Percentiles rank a stretch among this genome's conserved stretches.
These are phyloP conservation scores for Rhodotorula sp. DNA, from an alignment of 1,284 basidiomycete genomes.

Conservation along the genomic window DNA sequence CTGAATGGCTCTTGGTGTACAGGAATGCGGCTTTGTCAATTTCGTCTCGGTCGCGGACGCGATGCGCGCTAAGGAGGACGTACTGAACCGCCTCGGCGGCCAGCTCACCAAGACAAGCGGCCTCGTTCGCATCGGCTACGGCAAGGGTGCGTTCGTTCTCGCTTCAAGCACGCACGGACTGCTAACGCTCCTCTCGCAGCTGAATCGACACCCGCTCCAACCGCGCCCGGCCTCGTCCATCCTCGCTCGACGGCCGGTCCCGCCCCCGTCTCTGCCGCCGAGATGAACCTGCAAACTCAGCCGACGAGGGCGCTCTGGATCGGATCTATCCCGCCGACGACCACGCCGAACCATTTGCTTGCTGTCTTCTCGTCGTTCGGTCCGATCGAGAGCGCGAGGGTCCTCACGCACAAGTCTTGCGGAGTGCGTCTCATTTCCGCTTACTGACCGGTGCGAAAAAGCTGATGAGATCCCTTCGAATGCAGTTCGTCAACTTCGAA, in stretches of 20 bases:
- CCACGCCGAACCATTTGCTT: constrained; percentile 85
- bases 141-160: constrained; percentile 63
- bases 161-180: background rate
- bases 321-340: constrained; percentile 88
- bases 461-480: too few relatives aligned
- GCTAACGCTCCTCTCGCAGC: constrained; percentile 73
- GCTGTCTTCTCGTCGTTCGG: constrained; percentile 91
- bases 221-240: constrained; percentile 51
- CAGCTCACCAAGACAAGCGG: constrained; percentile 83
- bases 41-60: constrained; percentile 94
- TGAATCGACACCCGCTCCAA: constrained; percentile 62
- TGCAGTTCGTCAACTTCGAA: constrained; percentile 87
- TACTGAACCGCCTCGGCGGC: constrained; percentile 87
- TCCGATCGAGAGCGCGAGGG: constrained; percentile 91
- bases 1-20: background rate
- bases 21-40: constrained; percentile 99
- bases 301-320: constrained; percentile 94
- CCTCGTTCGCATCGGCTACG: constrained; percentile 93
- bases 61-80: constrained; percentile 92
- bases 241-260: constrained; percentile 54
- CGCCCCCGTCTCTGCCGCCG: constrained; percentile 11
- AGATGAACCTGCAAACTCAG: constrained; percentile 54
- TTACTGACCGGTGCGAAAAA: background rate
- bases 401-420: constrained; percentile 94
- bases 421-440: constrained; percentile 56